Evolutionary conservation across 768 basidiomycete genomes (phyloP).

Genomic region (Brasilioporus rufonigricans): DNA sequence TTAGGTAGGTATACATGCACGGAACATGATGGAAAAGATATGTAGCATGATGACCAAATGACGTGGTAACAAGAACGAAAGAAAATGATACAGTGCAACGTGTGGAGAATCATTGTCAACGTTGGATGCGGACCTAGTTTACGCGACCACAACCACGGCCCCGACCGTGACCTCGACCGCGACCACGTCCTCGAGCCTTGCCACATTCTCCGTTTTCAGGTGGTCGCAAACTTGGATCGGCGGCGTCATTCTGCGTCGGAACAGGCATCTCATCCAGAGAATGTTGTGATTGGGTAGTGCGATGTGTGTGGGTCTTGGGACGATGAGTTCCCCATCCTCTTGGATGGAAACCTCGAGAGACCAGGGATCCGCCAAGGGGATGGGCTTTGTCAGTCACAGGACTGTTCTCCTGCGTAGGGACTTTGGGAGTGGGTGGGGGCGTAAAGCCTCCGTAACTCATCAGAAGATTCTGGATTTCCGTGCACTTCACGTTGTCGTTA

Average conservation of each 20-base stretch:
- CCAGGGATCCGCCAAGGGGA: conserved; percentile 9
- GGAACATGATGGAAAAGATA: conserved; percentile 20
- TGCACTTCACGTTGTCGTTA: conserved; percentile 36
- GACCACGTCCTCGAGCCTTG: conserved; percentile 38
- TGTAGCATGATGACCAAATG: conserved; percentile 16
- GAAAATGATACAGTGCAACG: conserved; percentile 19
- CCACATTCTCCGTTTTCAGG: conserved; percentile 34
- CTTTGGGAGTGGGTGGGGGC: conserved; percentile 38
- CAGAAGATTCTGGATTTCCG: conserved; percentile 53
- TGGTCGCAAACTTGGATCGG: conserved; percentile 7
- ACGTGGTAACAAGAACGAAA: conserved; percentile 22
- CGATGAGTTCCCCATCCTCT: conserved; percentile 14
- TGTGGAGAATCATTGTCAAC: conserved; percentile 6
- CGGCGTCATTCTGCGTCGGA: conserved; percentile 11
- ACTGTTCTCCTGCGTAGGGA: conserved; percentile 5
- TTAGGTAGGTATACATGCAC: conserved; percentile 23
- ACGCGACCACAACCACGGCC: conserved; percentile 38
- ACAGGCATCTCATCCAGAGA: background rate
- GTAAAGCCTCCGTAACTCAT: conserved; percentile 50
- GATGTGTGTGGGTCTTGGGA: background rate
- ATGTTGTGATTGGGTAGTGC: background rate
- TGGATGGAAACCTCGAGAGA: conserved; percentile 1
- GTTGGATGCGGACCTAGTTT: conserved; percentile 16
- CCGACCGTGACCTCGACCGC: conserved; percentile 38
- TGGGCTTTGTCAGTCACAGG: conserved; percentile 14